Conservation (phyloP, 306 rosid genomes). For the Acacia confusa region DNA sequence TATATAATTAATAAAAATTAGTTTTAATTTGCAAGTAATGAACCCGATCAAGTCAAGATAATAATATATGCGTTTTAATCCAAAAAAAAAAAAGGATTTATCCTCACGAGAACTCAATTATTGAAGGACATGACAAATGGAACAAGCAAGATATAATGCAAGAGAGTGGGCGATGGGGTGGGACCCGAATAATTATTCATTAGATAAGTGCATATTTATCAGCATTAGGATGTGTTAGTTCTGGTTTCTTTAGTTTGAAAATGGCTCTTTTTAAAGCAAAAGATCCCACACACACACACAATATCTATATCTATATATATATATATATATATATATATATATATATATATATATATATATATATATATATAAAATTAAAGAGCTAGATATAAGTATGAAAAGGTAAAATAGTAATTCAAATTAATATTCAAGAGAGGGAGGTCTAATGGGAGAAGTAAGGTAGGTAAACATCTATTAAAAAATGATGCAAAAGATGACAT, state of each 20-base stretch:
- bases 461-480: conserved; percentile 25
- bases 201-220: conserved; percentile 4
- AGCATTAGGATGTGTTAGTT: not conserved
- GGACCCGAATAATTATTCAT: conserved; percentile 13
- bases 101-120: conserved; percentile 11
- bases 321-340: not conserved
- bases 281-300: conserved; percentile 22
- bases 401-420: not conserved
- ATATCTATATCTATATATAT: not conserved
- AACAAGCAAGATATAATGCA: conserved; percentile 16
- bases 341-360: not conserved
- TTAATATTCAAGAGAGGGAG: not conserved
- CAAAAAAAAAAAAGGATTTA: not conserved
- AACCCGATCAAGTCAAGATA: not conserved
- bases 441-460: conserved; percentile 14
- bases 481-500: conserved; percentile 19
- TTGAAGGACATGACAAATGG: conserved; percentile 11
- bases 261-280: not conserved
- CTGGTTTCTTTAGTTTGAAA: conserved; percentile 3
- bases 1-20: not conserved
- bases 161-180: conserved; percentile 3
- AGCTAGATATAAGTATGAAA: not conserved
- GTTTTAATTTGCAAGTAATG: not conserved
- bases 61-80: not conserved
- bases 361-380: not conserved